These are phyloP conservation scores for Colletotrichum kahawae DNA, from an alignment of 2,329 filamentous ascomycete genomes.

Conservation along the genomic window DNA sequence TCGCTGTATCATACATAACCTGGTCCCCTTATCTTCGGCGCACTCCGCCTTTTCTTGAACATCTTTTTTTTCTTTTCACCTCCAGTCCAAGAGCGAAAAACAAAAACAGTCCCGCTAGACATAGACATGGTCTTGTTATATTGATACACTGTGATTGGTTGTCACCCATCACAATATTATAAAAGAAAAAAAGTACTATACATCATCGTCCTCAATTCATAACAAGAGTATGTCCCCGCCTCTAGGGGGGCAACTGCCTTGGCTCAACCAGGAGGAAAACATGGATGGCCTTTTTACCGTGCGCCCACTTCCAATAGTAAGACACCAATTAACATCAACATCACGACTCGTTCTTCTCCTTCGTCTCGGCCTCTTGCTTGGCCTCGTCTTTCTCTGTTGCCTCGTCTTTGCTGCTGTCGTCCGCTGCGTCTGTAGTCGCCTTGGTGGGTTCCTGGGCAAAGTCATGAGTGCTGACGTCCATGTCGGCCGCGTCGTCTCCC, in stretches of 20 bases:
- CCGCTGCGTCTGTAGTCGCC: constrained; percentile 18
- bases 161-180: not conserved
- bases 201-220: constrained; percentile 16
- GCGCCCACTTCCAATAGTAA: not conserved
- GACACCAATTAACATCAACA: not conserved
- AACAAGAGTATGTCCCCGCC: not conserved
- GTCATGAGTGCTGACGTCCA: constrained; percentile 19
- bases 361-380: not conserved
- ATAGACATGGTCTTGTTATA: not conserved
- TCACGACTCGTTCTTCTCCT: constrained; percentile 11
- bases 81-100: not conserved
- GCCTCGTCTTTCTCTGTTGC: constrained; percentile 7
- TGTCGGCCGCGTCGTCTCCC: not conserved
- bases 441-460: constrained; percentile 31
- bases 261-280: not conserved
- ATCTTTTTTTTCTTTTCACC: not conserved
- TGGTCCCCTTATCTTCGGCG: not conserved
- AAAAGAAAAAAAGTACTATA: constrained; percentile 12
- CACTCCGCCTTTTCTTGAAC: not conserved
- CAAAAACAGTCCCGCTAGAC: not conserved
- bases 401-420: constrained; percentile 25
- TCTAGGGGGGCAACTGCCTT: not conserved
- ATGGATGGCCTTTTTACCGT: not conserved
- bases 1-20: not conserved
- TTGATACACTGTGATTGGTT: constrained; percentile 14